Base-by-base conservation (phyloP, 2,329 filamentous ascomycete genomes). In the Cladosporium sp. region DNA sequence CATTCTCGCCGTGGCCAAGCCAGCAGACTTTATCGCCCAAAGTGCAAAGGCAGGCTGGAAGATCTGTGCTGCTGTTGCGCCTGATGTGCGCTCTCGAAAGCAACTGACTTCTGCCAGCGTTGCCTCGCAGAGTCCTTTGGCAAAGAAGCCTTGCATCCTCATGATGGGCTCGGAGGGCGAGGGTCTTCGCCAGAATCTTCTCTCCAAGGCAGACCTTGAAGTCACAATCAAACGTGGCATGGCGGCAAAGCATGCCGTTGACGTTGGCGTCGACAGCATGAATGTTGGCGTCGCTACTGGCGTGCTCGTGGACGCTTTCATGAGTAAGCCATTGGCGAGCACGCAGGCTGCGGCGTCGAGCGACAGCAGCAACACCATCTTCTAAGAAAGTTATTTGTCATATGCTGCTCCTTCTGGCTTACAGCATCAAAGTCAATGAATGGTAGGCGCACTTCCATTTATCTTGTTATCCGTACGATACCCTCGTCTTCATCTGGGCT, bases 271-370 rank as follows among this genome's bases (percentile, higher is more conserved):
- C 2, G 93, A 97, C 73, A 96, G 91, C 71, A 75, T 99, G 71
- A 97, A 99, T 70, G 94, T 97, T 37, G 91, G 90, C 68, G 92
- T 96, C 19, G 93, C 94, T 1, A 85, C 90, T 6, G 91, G 85
- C 1, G 76, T 97, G 49, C 75, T 97, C 51, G 87, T 86, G 61
- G 82, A 86, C 62, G 78, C 86, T 0, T 90, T 94, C 67, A 51
- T 69, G 58, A 57, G 65, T 13, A 12, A 55, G 15, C 40, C 52
- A 9, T 42, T 25, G 8, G 2, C 25, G 9, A 47, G 45, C 5
- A 45, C 12, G 7, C 19, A 3, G 17, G 52, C 19, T 15, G 28
- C 51, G 4, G 20, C 47, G n/a, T n/a, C n/a, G 9, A 35, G 47
- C 35, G 17, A 28, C 35, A n/a, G 28, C 40, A 28, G 32, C 5